Base-by-base conservation (phyloP, 805 yeast genomes). In the Wickerhamomyces queroliae region DNA sequence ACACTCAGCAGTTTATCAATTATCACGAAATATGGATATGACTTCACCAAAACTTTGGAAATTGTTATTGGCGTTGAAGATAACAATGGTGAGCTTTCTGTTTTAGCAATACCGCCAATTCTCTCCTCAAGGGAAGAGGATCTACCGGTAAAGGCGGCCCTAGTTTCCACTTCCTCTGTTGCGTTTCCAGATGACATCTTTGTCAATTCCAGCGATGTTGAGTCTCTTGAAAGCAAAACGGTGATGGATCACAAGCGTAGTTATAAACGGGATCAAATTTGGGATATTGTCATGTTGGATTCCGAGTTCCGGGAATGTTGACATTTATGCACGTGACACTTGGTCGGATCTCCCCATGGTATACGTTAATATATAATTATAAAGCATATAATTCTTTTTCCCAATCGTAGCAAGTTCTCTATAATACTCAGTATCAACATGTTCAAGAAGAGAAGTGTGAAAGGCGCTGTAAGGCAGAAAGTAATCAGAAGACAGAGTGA, bases 41-140 rank as follows among this genome's bases (percentile, higher is more conserved):
- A 78, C 44, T 78, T 72, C 29, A 89, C 76, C 37, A 91, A 69
- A 3, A 93, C 86, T 50, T 86, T 84, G 23, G 95, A 81, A 12
- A 91, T 87, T 1, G 89, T 77, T 2, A 96, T 93, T 3, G 98
- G 98, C 0, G 99, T 93, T 1, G 88, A 78, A 2, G 88, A 78
- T 28, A 88, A 71, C 47, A 93, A 70, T 1, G 97, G 96, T 3
- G 96, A 84, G 30, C 53, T 47, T 40, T 52, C 47, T 5, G 59
- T 48, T 28, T 47, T 48, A 19, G 49, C 24, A 13, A 50, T 51
- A n/a, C 54, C 54, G 1, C 56, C 57, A 27, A 53, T 45, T 30
- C 56, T 40, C 11, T 48, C 52, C 2, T 35, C 34, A 1, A 40
- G 32, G 1, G 44, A 30, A 4, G 52, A 39, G 10, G 66, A 55